Evolutionary conservation across 179 eudicot genomes (phyloP).

Genomic region (Actinidia arguta): DNA sequence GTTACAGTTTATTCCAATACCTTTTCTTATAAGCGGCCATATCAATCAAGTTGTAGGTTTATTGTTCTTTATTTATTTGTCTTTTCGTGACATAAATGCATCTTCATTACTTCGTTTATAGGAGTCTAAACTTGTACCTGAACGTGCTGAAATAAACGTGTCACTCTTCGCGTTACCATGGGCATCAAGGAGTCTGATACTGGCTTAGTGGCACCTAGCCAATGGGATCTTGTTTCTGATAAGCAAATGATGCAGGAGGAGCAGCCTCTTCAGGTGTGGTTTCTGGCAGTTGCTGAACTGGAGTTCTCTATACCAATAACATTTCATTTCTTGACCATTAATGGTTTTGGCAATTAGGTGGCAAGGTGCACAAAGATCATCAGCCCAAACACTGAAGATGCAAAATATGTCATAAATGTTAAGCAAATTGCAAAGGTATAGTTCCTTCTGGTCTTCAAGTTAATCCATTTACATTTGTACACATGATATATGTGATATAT

Average conservation of each 20-base stretch:
- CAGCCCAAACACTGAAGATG: slow-evolving; percentile 95
- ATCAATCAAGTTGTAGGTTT: neutral
- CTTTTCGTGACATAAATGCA: neutral
- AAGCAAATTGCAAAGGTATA: slow-evolving; percentile 94
- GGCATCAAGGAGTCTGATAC: slow-evolving; percentile 99
- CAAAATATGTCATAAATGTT: slow-evolving; percentile 92
- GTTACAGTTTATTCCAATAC: neutral
- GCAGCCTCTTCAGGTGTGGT: slow-evolving; percentile 93
- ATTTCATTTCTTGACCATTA: slow-evolving; percentile 6
- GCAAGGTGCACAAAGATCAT: slow-evolving; percentile 97
- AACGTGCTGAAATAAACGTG: neutral
- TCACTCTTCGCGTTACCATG: slow-evolving; percentile 27
- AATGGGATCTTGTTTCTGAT: slow-evolving; percentile 97
- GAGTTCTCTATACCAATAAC: neutral
- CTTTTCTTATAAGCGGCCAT: neutral
- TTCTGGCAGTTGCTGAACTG: neutral
- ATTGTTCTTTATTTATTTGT: neutral
- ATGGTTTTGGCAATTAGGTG: slow-evolving; percentile 56
- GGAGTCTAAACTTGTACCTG: neutral
- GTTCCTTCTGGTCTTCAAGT: neutral
- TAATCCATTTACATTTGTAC: neutral
- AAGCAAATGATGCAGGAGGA: slow-evolving; percentile 99
- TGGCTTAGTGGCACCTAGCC: slow-evolving; percentile 95
- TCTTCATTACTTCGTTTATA: neutral
- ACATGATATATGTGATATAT: too few species aligned